Evolutionary conservation across 2,329 filamentous ascomycete genomes (phyloP), one percentile per base, ranked within the genome.

Genomic region (Lithohypha guttulata): DNA sequence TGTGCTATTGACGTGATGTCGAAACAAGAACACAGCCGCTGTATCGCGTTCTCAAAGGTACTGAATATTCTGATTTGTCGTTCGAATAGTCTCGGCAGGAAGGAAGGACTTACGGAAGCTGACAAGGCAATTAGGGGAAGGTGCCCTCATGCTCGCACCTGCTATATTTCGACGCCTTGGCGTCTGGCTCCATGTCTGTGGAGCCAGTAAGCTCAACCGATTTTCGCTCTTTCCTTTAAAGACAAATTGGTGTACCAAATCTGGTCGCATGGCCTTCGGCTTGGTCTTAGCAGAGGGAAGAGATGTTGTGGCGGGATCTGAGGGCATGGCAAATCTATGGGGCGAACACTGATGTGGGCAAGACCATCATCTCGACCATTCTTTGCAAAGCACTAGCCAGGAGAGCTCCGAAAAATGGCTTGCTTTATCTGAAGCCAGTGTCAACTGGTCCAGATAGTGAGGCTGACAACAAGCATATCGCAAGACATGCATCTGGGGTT

Each of bases 291-390:
- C 11, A 4, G 14, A 10, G 13, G 37, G 42, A 38, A 32, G 35
- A 30, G 5, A 52, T 52, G 50, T 40, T 52, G 36, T 84, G 78
- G 74, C 75, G 78, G 44, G 73, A 72, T 6, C 65, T 87, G 39
- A 74, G 76, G 44, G 68, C 75, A 9, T 73, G 83, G 50, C 84
- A 91, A 59, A 66, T 93, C 25, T 93, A 82, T 53, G 84, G 84
- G 19, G 81, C 84, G 32, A 91, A 89, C 52, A 91, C 84, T 0
- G 76, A 83, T 48, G 82, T 91, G 18, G 84, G 84, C 47, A 93
- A 93, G 65, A 93, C 84, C 0, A 74, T 93, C 21, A 71, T 86
- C 42, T 79, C 81, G 2, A 85, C 82, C 0, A 60, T 85, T 9
- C 65, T 93, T 3, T 81, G 76, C 56, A 77, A 73, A 45, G 71